Conservation (phyloP, 176 grass and related monocot species). For the Carex pumila region DNA sequence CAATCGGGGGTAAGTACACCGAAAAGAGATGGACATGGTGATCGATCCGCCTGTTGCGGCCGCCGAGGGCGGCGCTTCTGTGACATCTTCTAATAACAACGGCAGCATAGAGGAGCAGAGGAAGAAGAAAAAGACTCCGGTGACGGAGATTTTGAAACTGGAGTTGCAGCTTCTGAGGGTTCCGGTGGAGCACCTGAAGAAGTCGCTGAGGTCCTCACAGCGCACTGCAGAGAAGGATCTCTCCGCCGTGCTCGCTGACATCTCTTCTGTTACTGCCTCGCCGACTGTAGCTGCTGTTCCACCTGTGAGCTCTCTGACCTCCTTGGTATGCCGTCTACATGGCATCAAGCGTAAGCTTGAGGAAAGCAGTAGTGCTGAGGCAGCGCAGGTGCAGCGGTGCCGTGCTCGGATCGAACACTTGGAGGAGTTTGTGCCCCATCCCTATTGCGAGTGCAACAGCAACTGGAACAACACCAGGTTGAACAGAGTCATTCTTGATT, state of each 20-base stretch:
- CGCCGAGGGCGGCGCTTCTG: slow-evolving; percentile 1
- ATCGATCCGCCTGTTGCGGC: slow-evolving; percentile 65
- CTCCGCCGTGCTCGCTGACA: slow-evolving; percentile 48
- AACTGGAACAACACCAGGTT: slow-evolving; percentile 65
- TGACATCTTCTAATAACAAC: neutral
- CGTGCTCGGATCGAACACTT: slow-evolving; percentile 70
- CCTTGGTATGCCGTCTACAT: slow-evolving; percentile 88
- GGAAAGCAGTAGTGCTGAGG: slow-evolving; percentile 53
- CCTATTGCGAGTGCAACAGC: slow-evolving; percentile 26
- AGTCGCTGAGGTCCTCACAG: slow-evolving; percentile 52
- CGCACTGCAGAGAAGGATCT: slow-evolving; percentile 91
- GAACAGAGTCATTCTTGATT: slow-evolving; percentile 88
- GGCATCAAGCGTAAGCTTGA: slow-evolving; percentile 97
- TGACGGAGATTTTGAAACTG: slow-evolving; percentile 63
- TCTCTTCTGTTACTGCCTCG: slow-evolving; percentile 21
- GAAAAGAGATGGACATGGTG: slow-evolving; percentile 70
- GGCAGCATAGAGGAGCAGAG: neutral
- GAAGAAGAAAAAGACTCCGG: slow-evolving; percentile 33
- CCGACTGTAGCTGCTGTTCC: neutral
- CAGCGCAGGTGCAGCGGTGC: slow-evolving; percentile 70
- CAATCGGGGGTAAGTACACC: neutral
- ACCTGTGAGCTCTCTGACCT: slow-evolving; percentile 58
- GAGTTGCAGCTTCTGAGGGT: slow-evolving; percentile 88
- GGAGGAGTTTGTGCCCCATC: slow-evolving; percentile 30
- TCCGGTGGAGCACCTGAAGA: slow-evolving; percentile 74